Conservation (phyloP, 352 stramenopile species). For the Pythium sukuiense region DNA sequence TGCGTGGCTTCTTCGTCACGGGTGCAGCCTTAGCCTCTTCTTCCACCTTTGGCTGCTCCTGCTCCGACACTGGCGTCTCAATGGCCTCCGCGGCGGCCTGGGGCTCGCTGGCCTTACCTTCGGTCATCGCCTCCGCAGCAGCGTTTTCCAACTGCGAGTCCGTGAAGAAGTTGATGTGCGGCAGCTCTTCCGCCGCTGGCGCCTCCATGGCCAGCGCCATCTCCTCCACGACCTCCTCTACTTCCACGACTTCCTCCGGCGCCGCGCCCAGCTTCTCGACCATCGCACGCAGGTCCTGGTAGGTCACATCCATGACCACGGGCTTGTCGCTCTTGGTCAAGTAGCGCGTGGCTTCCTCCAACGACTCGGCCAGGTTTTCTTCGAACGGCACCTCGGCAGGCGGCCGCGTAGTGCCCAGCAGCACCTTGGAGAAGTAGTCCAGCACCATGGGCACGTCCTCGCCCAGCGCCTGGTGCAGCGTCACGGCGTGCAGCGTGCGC, state of each 20-base stretch:
- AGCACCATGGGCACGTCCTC: slow-evolving; percentile 81
- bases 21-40: slow-evolving; percentile 32
- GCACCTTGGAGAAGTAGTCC: slow-evolving; percentile 83
- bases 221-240: slow-evolving; percentile 3
- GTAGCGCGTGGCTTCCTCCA: slow-evolving; percentile 80
- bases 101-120: slow-evolving; percentile 21
- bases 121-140: neutral
- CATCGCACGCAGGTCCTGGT: slow-evolving; percentile 53
- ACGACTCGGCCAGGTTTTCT: slow-evolving; percentile 76
- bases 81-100: slow-evolving; percentile 9
- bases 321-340: slow-evolving; percentile 63
- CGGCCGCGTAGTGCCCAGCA: slow-evolving; percentile 78
- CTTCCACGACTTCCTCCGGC: neutral
- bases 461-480: slow-evolving; percentile 63
- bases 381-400: slow-evolving; percentile 75
- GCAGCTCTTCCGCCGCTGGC: slow-evolving; percentile 44
- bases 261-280: slow-evolving; percentile 43
- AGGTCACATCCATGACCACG: slow-evolving; percentile 75
- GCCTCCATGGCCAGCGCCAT: slow-evolving; percentile 25
- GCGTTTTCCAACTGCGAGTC: slow-evolving; percentile 61
- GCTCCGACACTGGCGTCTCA: slow-evolving; percentile 14
- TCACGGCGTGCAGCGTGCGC: slow-evolving; percentile 79
- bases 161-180: slow-evolving; percentile 85
- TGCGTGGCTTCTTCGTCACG: slow-evolving; percentile 17
- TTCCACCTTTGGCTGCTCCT: slow-evolving; percentile 16